Evolutionary conservation across 257 asterid genomes (phyloP).

Genomic region (Ehretia macrophylla): DNA sequence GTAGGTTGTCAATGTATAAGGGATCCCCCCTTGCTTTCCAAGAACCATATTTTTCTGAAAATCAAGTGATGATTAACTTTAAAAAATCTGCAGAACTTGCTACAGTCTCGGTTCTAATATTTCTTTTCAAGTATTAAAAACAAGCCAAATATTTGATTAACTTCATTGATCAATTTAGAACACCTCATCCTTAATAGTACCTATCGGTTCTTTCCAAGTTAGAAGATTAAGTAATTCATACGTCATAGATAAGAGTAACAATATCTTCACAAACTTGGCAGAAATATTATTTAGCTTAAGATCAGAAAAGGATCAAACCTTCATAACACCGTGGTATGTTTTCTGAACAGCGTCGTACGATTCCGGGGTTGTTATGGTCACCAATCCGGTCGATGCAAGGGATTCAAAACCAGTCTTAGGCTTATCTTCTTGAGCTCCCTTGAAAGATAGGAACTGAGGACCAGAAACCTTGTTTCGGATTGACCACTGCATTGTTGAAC

Average conservation of each 20-base stretch:
- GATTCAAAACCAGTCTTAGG: conserved; percentile 55
- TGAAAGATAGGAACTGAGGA: conserved; percentile 49
- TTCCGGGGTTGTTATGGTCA: conserved; percentile 47
- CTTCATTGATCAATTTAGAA: too few relatives aligned
- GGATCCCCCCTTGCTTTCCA: conserved; percentile 44
- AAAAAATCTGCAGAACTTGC: too few relatives aligned
- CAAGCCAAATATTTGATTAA: too few relatives aligned
- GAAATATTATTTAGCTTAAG: too few relatives aligned
- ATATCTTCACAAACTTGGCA: too few relatives aligned
- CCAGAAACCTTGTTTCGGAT: conserved; percentile 35
- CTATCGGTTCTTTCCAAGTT: too few relatives aligned
- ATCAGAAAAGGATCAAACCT: conserved; percentile 31
- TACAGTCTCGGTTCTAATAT: too few relatives aligned
- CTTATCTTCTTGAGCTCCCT: conserved; percentile 33
- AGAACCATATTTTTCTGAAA: conserved; percentile 42
- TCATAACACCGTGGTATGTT: conserved; percentile 27
- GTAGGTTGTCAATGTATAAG: conserved; percentile 33
- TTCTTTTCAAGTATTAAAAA: too few relatives aligned
- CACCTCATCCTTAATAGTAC: too few relatives aligned
- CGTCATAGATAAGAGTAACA: too few relatives aligned
- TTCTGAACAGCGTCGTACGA: conserved; percentile 28
- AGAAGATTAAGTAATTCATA: too few relatives aligned
- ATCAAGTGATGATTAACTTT: background rate
- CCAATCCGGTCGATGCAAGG: conserved; percentile 60
- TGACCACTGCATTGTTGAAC: conserved; percentile 62